Evolutionary conservation across 1,284 basidiomycete genomes (phyloP).

Genomic region (Pseudozyma sp.): DNA sequence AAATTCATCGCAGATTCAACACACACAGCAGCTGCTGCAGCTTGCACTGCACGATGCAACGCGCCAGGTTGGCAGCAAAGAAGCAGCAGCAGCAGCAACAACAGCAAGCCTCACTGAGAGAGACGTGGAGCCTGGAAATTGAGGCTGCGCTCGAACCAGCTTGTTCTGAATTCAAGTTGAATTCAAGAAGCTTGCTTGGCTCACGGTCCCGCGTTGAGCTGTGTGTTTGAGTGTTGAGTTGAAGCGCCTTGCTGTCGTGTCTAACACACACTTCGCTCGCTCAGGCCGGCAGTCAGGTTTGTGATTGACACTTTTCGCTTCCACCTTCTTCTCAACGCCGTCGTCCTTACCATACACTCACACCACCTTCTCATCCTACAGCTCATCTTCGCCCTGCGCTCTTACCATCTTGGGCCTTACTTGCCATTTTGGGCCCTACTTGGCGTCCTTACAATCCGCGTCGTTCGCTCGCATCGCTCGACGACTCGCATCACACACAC

Average conservation of each 20-base stretch:
- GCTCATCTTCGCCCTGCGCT: neutral
- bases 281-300: neutral
- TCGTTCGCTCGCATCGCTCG: too few relatives aligned
- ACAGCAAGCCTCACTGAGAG: neutral
- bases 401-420: too few relatives aligned
- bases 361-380: neutral
- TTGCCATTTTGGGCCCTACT: too few relatives aligned
- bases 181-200: conserved; percentile 9
- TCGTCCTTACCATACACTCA: neutral
- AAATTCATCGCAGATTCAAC: conserved; percentile 11
- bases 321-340: conserved; percentile 19
- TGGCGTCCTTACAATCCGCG: too few relatives aligned
- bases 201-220: conserved; percentile 12
- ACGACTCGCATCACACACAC: too few relatives aligned
- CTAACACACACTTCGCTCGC: conserved; percentile 10
- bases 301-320: conserved; percentile 9
- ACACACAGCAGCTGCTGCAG: neutral
- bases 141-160: conserved; percentile 42
- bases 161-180: conserved; percentile 6
- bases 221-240: too few relatives aligned
- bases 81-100: too few relatives aligned
- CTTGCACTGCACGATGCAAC: conserved; percentile 5
- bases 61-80: conserved; percentile 22
- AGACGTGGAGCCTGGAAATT: conserved; percentile 37
- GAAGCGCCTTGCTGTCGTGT: conserved; percentile 23